Conservation (phyloP, 208 protist species). For the Trypanosomatidae sp. region DNA sequence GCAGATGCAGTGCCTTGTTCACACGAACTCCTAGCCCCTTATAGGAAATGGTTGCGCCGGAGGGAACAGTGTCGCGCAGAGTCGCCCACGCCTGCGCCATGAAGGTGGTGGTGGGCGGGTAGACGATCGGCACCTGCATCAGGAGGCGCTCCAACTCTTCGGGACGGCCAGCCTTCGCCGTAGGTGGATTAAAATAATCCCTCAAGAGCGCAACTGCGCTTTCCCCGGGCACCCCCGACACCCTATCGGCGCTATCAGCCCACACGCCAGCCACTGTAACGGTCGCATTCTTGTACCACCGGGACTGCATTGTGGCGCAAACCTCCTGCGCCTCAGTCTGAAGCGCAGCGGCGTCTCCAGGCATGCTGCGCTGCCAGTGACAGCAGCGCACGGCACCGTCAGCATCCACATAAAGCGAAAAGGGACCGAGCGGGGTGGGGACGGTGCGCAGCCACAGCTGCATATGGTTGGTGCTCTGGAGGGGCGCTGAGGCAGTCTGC, state of each 20-base stretch:
- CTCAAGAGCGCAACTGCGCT: slow-evolving; percentile 30
- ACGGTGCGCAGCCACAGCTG: slow-evolving; percentile 43
- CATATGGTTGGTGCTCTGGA: slow-evolving; percentile 6
- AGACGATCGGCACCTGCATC: slow-evolving; percentile 32
- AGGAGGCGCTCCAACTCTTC: slow-evolving; percentile 37
- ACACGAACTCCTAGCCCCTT: slow-evolving; percentile 38
- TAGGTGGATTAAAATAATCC: slow-evolving; percentile 38
- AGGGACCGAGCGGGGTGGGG: slow-evolving; percentile 46
- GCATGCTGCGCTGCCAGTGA: slow-evolving; percentile 35
- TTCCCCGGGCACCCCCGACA: slow-evolving; percentile 12
- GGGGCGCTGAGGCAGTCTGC: neutral
- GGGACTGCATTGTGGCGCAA: slow-evolving; percentile 19
- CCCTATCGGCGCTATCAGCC: neutral
- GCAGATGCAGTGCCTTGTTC: slow-evolving; percentile 6
- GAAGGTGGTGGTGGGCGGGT: slow-evolving; percentile 41
- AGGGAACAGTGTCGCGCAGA: slow-evolving; percentile 42
- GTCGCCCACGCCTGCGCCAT: slow-evolving; percentile 40
- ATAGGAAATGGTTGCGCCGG: slow-evolving; percentile 50
- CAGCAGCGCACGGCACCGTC: slow-evolving; percentile 58
- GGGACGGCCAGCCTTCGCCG: slow-evolving; percentile 9
- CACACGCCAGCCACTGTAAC: slow-evolving; percentile 11
- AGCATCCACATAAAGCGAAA: slow-evolving; percentile 52
- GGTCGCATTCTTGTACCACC: slow-evolving; percentile 23
- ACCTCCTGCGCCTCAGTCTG: slow-evolving; percentile 23
- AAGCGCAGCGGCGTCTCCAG: slow-evolving; percentile 14